These are phyloP conservation scores for Ophiosphaerella herpotricha DNA, from an alignment of 2,329 filamentous ascomycete species.

Conservation along the genomic window DNA sequence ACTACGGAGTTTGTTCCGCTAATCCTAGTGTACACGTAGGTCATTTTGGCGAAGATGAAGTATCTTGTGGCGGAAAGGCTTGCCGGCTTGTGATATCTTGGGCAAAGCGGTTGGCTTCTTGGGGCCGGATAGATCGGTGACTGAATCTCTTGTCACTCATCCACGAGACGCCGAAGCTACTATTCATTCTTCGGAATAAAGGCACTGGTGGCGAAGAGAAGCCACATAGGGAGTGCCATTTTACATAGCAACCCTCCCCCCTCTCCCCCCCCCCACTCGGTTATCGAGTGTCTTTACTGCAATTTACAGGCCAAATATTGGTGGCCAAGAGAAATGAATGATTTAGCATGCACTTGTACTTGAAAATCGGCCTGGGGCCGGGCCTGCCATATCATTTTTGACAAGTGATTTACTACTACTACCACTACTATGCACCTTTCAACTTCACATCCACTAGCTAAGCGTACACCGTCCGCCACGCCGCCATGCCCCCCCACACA, in stretches of 20 bases:
- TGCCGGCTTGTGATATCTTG: slow-evolving; percentile 7
- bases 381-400: too few relatives aligned
- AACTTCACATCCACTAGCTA: not conserved
- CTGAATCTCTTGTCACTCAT: not conserved
- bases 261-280: too few relatives aligned
- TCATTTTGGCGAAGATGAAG: not conserved
- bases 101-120: not conserved
- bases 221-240: not conserved
- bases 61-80: not conserved
- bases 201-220: not conserved
- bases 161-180: not conserved
- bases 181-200: not conserved
- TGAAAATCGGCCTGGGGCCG: too few relatives aligned
- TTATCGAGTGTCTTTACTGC: too few relatives aligned
- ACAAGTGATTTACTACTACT: too few relatives aligned
- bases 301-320: too few relatives aligned
- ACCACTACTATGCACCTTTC: too few relatives aligned
- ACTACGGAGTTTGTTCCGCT: slow-evolving; percentile 61
- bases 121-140: slow-evolving; percentile 4
- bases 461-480: not conserved
- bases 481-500: not conserved
- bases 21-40: not conserved
- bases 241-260: too few relatives aligned
- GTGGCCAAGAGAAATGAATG: too few relatives aligned
- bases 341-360: too few relatives aligned